These are phyloP conservation scores for Aspergillus bertholletiae DNA, from an alignment of 495 filamentous ascomycete genomes.

Conservation along the genomic window DNA sequence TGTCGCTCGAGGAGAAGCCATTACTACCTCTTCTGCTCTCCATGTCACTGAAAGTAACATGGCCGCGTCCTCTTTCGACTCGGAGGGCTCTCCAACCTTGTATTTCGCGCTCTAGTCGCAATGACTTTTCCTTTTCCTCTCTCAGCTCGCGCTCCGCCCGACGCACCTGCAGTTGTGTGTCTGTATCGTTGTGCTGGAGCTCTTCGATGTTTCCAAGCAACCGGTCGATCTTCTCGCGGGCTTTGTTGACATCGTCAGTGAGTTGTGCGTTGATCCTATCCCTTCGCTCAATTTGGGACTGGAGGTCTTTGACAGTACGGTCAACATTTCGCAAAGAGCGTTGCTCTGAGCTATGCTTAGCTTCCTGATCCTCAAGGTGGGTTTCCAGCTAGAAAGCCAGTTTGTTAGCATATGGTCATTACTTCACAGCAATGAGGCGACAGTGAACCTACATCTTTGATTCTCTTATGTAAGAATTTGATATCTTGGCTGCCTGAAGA, in stretches of 20 bases:
- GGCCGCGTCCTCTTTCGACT: slow-evolving; percentile 50
- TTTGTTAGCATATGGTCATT: slow-evolving; percentile 12
- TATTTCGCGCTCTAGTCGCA: slow-evolving; percentile 83
- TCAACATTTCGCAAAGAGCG: slow-evolving; percentile 91
- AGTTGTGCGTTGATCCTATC: slow-evolving; percentile 81
- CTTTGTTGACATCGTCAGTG: slow-evolving; percentile 73
- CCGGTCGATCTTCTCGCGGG: slow-evolving; percentile 85
- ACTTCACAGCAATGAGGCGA: neutral
- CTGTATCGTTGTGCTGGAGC: slow-evolving; percentile 78
- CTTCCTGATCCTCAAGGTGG: slow-evolving; percentile 84
- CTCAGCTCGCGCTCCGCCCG: slow-evolving; percentile 86
- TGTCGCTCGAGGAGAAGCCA: slow-evolving; percentile 33
- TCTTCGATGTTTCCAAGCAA: slow-evolving; percentile 90
- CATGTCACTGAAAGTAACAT: slow-evolving; percentile 35
- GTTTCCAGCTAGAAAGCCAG: slow-evolving; percentile 68
- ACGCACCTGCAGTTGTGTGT: slow-evolving; percentile 72
- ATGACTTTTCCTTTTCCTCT: slow-evolving; percentile 79
- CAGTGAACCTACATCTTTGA: slow-evolving; percentile 76
- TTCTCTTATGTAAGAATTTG: slow-evolving; percentile 87
- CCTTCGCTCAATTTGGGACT: slow-evolving; percentile 86
- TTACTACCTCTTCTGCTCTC: slow-evolving; percentile 40
- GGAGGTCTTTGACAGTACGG: slow-evolving; percentile 88
- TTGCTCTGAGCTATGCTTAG: slow-evolving; percentile 69
- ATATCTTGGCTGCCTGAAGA: slow-evolving; percentile 92
- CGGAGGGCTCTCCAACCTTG: slow-evolving; percentile 79